These are phyloP conservation scores for Neurospora pannonica DNA, from an alignment of 495 filamentous ascomycete genomes.

Conservation along the genomic window DNA sequence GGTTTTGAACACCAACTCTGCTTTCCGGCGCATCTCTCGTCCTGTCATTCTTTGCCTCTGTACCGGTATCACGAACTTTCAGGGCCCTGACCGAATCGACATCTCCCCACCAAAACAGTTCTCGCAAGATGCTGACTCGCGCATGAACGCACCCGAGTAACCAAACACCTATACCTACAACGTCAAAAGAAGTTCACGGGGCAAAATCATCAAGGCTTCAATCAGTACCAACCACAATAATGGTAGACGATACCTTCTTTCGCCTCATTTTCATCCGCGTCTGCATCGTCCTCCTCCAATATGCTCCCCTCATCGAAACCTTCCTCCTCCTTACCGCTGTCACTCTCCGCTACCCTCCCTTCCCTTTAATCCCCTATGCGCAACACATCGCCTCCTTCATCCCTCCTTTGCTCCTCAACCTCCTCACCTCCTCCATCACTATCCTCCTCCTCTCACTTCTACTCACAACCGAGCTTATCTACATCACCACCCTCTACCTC, in stretches of 20 bases:
- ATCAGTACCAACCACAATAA: constrained; percentile 1
- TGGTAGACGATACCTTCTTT: constrained; percentile 26
- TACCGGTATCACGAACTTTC: not conserved
- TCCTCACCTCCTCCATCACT: not conserved
- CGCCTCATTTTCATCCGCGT: constrained; percentile 37
- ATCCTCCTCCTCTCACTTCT: constrained; percentile 21
- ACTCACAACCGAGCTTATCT: constrained; percentile 38
- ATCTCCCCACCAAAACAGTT: not conserved
- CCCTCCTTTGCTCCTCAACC: not conserved
- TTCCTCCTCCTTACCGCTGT: constrained; percentile 29
- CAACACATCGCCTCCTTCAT: not conserved
- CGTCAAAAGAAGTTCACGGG: not conserved
- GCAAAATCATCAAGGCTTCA: not conserved
- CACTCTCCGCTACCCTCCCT: constrained; percentile 6
- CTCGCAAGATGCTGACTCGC: not conserved
- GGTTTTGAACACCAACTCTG: not conserved
- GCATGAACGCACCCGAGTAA: not conserved
- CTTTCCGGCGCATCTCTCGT: not conserved
- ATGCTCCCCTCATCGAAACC: constrained; percentile 43
- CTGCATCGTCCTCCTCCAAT: constrained; percentile 41
- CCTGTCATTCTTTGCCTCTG: not conserved
- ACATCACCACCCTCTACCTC: constrained; percentile 45
- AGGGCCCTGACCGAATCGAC: not conserved
- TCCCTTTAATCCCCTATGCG: not conserved
- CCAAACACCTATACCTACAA: not conserved